These are phyloP conservation scores for Boletus rufocinnamomeus DNA, from an alignment of 768 basidiomycete species.

Conservation along the genomic window DNA sequence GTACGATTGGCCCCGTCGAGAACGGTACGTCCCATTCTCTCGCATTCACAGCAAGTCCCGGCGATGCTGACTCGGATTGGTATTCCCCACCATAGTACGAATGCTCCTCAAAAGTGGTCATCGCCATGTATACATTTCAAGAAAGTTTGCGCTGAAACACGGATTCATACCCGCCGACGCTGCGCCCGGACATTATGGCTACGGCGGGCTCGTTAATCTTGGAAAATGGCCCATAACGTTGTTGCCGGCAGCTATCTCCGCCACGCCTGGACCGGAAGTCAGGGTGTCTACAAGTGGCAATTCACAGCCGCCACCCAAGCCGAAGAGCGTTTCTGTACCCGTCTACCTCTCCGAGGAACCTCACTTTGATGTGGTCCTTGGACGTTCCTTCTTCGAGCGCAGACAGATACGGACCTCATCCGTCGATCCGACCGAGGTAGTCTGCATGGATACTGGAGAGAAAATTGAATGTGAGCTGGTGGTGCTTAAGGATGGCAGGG, in stretches of 20 bases:
- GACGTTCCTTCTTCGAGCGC: conserved; percentile 81
- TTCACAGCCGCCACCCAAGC: conserved; percentile 19
- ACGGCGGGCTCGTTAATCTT: conserved; percentile 82
- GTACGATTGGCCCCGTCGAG: conserved; percentile 87
- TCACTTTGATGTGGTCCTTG: conserved; percentile 94
- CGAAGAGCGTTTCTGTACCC: conserved; percentile 48
- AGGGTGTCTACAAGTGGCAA: conserved; percentile 2
- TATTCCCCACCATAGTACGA: conserved; percentile 52
- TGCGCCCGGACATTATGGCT: conserved; percentile 91
- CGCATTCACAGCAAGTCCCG: not conserved
- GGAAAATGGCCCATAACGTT: conserved; percentile 87
- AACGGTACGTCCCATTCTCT: conserved; percentile 55
- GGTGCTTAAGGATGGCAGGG: conserved; percentile 87
- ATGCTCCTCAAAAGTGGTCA: conserved; percentile 95
- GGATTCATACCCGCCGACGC: conserved; percentile 88
- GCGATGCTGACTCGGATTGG: not conserved
- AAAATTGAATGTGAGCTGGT: conserved; percentile 91
- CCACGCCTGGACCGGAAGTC: not conserved
- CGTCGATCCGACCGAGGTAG: conserved; percentile 84
- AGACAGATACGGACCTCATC: conserved; percentile 80
- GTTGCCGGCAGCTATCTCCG: conserved; percentile 30
- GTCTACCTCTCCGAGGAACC: conserved; percentile 94
- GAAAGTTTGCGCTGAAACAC: conserved; percentile 86
- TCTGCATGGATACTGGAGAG: conserved; percentile 91
- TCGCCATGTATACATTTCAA: conserved; percentile 92